Evolutionary conservation across 140 eudicot genomes (phyloP), one percentile per base, ranked within the genome.

Genomic region (Oenanthe javanica): DNA sequence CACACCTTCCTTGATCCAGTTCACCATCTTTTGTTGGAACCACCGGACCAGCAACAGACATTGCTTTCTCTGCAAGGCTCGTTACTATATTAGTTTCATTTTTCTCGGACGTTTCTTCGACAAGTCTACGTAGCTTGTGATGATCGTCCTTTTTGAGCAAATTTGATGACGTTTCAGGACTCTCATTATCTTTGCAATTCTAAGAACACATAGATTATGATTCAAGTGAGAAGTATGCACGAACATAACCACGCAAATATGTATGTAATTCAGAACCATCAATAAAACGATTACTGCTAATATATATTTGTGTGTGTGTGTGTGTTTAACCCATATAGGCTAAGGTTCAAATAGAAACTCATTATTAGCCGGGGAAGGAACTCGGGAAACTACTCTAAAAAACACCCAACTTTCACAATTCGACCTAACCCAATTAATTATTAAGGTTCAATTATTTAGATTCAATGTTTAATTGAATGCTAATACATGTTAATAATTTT

Each of bases 1-100:
- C 79, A 73, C 74, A 95, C 99, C 97, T 95, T 8, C 93, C 96
- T 71, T 95, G 99, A 87, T 95, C 99, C 70, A 95, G 89, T 82
- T 25, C 91, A 55, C 98, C 97, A 84, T 84, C 93, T 79, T 87
- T 95, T 19, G 87, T 88, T 49, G 99, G 99, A 63, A 95, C 88
- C 72, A 91, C 93, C 48, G 99, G 99, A 87, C 90, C 86, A 47
- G 97, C 99, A 82, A 95, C 97, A 67, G 88, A 86, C 96, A 95
- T 88, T 72, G 99, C 99, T 86, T 95, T 95, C 83, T 91, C 97
- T 16, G 97, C 93, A 61, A 95, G 89, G 87, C 93, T 92, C 31
- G 97, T 82, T 77, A 91, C 93, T 50, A 92, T 64, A 79, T 80
- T 87, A 64, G 71, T 81, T 70, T 90, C 87, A 74, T 77, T 79